Base-by-base conservation (phyloP, 2,329 filamentous ascomycete genomes). In the Bertia moriformis region DNA sequence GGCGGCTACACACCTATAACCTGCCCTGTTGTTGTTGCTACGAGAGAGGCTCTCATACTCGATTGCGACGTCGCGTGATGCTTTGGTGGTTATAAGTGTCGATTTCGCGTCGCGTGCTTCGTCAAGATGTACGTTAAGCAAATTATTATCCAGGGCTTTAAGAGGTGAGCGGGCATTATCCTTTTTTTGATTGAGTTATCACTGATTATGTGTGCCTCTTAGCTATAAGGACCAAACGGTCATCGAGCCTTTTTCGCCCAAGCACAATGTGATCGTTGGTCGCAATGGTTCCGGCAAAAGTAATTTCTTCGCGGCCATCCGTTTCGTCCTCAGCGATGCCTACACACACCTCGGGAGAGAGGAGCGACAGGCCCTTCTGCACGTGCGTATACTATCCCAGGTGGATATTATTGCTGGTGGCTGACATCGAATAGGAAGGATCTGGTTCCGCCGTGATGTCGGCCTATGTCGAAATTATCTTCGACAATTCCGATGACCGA, bases 161-260 rank as follows among this genome's bases (percentile, higher is more conserved):
- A 98, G 66, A 95, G 87, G 87, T 93, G 10, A 18, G 2, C 10
- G 17, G n/a, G 27, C 29, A 17, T 3, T 7, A 29, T 20, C 10
- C 13, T 18, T 18, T 14, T 36, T n/a, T n/a, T 7, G 32, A 7
- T 36, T 18, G 32, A 36, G 19, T 38, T 14, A 20, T 17, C 10
- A 19, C 41, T 35, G 37, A 35, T 15, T 24, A 35, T 18, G 53
- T 44, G 29, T 37, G 17, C 35, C 41, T 45, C 36, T 41, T 51
- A 94, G 88, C 72, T 98, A 98, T 76, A 98, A 98, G 71, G 89
- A 98, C 56, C 93, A 98, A 60, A 96, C 87, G 39, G 85, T 95
- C 58, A 95, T 96, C 57, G 91, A 98, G 57, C 89, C 89, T 44
- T 98, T 98, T 62, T 96, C 89, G 35, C 81, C 89, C 39, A 93